Evolutionary conservation across 2,329 filamentous ascomycete species (phyloP), one percentile per base, ranked within the genome.

Genomic region (Fusarium illudens): DNA sequence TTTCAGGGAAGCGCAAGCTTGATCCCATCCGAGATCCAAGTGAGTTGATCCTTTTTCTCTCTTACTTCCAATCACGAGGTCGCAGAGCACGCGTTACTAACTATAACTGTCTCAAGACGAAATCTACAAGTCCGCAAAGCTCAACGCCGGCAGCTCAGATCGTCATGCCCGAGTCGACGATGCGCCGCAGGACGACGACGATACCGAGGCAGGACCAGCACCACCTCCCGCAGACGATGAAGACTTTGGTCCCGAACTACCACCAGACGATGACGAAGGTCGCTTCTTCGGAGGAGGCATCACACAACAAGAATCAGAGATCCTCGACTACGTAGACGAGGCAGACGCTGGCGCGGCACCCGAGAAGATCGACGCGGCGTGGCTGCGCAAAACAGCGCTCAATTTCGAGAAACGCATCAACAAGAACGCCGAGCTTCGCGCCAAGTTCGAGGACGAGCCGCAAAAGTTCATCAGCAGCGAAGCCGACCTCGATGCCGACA

Each of bases 261-360:
- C 83, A 3, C 85, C 86, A 11, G 81, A 83, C 19, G 85, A 87
- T 72, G 93, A 97, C 55, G 96, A 97, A 68, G 96, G 95, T 1
- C 90, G 96, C 11, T 99, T 99, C 83, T 99, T 97, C 73, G 96
- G 95, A 42, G 92, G 94, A 56, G 96, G 96, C 32, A 91, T 99
- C 72, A 93, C 91, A 25, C 86, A 90, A 60, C 86, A 93, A 70
- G 93, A 96, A 69, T 90, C 89, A 3, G 88, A 94, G 71, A 92
- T 96, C 19, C 86, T 99, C 74, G 92, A 98, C 79, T 98, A 91
- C 75, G 88, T 99, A 65, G 93, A 97, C 51, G 79, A 79, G 19
- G 78, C 77, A 25, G 78, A 79, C 52, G 76, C 74, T 9, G 77
- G 76, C 30, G 73, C 77, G 10, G 75, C 75, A 67, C 85, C 88